Evolutionary conservation across 1,284 basidiomycete species (phyloP).

Genomic region (Leccinum laetum): DNA sequence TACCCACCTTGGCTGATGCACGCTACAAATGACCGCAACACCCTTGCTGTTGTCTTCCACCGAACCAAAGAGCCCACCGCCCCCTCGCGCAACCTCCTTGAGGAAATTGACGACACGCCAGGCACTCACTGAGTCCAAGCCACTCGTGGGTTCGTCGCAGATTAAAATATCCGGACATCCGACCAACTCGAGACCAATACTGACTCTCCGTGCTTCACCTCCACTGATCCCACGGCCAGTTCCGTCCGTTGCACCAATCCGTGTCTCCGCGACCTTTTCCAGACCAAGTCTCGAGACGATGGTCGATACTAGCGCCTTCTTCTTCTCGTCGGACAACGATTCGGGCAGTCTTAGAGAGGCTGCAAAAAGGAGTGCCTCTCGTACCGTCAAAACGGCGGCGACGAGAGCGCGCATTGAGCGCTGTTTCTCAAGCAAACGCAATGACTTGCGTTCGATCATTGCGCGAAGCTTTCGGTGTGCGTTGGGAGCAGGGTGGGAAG

Average conservation of each 20-base stretch:
- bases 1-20: constrained; percentile 80
- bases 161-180: constrained; percentile 80
- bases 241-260: constrained; percentile 62
- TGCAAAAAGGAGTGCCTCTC: constrained; percentile 83
- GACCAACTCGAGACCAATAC: constrained; percentile 83
- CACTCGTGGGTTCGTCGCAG: constrained; percentile 83
- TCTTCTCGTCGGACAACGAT: constrained; percentile 63
- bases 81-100: constrained; percentile 69
- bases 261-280: constrained; percentile 62
- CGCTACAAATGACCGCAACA: constrained; percentile 77
- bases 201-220: constrained; percentile 83
- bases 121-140: constrained; percentile 87
- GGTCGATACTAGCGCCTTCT: constrained; percentile 65
- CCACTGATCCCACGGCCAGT: constrained; percentile 78
- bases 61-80: constrained; percentile 29
- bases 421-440: too few species aligned
- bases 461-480: too few species aligned
- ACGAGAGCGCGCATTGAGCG: too few species aligned
- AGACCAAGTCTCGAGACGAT: constrained; percentile 81
- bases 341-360: constrained; percentile 85
- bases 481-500: too few species aligned
- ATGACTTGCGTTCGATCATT: too few species aligned
- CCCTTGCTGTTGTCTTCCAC: constrained; percentile 15
- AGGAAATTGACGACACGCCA: constrained; percentile 77
- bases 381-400: constrained; percentile 77